Percentiles rank a stretch among this genome's conserved stretches.
phyloP scores from a whole-genome alignment of 2,329 filamentous ascomycete genomes.

The Aplosporella prunicola region DNA sequence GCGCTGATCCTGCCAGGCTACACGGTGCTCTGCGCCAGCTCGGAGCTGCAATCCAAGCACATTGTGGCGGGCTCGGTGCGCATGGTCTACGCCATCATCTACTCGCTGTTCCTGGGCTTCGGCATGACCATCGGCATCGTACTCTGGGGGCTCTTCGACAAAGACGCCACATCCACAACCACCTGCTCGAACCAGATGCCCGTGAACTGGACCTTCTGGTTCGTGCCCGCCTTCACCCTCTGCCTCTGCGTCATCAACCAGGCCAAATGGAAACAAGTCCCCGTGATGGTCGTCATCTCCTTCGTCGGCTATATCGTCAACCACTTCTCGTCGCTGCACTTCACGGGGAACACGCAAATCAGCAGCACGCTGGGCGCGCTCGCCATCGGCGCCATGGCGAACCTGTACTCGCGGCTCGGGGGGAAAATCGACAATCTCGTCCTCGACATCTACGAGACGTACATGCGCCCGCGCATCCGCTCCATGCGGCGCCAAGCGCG shows the following conservation, averaged over 20 bases:
- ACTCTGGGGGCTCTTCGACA: slow-evolving; percentile 40
- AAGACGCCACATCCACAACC: slow-evolving; percentile 36
- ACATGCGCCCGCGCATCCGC: slow-evolving; percentile 33
- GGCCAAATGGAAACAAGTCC: slow-evolving; percentile 68
- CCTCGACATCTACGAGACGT: slow-evolving; percentile 45
- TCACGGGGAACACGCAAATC: slow-evolving; percentile 62
- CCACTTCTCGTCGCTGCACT: slow-evolving; percentile 58
- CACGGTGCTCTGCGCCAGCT: slow-evolving; percentile 40
- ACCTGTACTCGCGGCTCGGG: slow-evolving; percentile 64
- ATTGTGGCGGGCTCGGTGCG: slow-evolving; percentile 43
- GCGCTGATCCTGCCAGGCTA: slow-evolving; percentile 43
- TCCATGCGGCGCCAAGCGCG: slow-evolving; percentile 23
- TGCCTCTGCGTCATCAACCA: slow-evolving; percentile 69
- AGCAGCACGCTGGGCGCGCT: slow-evolving; percentile 70
- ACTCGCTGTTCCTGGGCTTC: slow-evolving; percentile 43
- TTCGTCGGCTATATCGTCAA: slow-evolving; percentile 67
- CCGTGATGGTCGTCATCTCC: slow-evolving; percentile 66
- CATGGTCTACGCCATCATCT: slow-evolving; percentile 46
- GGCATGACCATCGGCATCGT: slow-evolving; percentile 43
- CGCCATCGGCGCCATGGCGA: slow-evolving; percentile 66
- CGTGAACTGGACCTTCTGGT: slow-evolving; percentile 52
- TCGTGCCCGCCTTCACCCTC: slow-evolving; percentile 63
- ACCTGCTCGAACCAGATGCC: slow-evolving; percentile 40
- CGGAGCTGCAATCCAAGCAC: slow-evolving; percentile 40
- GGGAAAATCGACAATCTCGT: slow-evolving; percentile 47